A percentile compares a stretch with the other conserved stretches of the same genome.
phyloP scores from a whole-genome alignment of 208 protist genomes.

The Leishmania lainsoni region DNA sequence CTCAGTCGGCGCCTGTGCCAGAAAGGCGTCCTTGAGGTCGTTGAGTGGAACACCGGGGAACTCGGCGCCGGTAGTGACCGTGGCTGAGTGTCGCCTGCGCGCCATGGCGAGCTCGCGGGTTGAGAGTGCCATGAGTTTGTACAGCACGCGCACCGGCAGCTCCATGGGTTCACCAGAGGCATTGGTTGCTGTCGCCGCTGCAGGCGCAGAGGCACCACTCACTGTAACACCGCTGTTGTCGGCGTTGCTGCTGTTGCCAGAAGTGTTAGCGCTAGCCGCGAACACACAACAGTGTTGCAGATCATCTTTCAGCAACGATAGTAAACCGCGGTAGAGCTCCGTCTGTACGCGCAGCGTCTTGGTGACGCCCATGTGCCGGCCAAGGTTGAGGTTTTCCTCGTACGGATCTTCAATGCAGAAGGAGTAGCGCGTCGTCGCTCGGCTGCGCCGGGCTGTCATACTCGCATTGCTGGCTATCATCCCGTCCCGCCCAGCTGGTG shows the following conservation, averaged over 20 bases:
- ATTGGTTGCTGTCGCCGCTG: neutral
- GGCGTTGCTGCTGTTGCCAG: neutral
- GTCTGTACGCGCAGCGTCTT: constrained; percentile 82
- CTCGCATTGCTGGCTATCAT: neutral
- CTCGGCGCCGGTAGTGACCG: neutral
- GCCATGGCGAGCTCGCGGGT: constrained; percentile 36
- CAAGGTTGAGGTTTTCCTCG: constrained; percentile 87
- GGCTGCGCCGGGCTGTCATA: constrained; percentile 21
- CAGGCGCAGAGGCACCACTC: constrained; percentile 20
- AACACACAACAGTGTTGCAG: constrained; percentile 73
- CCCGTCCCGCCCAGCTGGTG: neutral
- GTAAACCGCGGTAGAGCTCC: constrained; percentile 76
- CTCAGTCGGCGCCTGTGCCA: constrained; percentile 52
- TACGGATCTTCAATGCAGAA: constrained; percentile 93
- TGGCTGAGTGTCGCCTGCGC: neutral
- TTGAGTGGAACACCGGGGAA: constrained; percentile 32
- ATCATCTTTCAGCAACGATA: constrained; percentile 83
- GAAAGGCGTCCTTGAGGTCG: constrained; percentile 45
- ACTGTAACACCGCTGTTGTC: neutral
- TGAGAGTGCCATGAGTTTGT: constrained; percentile 46
- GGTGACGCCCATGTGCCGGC: constrained; percentile 86
- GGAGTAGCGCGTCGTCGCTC: constrained; percentile 60
- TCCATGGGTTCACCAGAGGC: constrained; percentile 10
- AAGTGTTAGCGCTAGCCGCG: constrained; percentile 33
- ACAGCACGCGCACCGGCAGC: constrained; percentile 49